Percentiles rank a stretch among this genome's conserved stretches.
Conservation (phyloP, 352 stramenopile genomes). For the Pythium volutum region DNA sequence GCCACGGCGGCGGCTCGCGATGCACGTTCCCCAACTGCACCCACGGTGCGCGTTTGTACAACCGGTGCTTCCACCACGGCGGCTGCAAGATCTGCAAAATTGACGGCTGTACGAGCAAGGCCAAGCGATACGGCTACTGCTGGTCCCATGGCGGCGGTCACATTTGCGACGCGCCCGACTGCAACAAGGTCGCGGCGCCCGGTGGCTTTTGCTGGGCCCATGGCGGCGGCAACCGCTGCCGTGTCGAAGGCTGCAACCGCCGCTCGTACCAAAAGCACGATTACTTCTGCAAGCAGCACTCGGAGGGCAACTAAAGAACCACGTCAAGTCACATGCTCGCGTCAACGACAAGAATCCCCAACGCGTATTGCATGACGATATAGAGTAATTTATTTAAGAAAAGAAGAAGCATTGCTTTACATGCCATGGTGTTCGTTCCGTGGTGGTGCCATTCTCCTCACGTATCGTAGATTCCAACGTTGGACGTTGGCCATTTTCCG, state of each 20-base stretch:
- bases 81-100: constrained; percentile 65
- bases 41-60: constrained; percentile 69
- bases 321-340: too few relatives aligned
- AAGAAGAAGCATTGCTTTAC: not conserved
- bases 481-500: too few relatives aligned
- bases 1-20: constrained; percentile 46
- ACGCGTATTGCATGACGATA: not conserved
- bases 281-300: constrained; percentile 65
- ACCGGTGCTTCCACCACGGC: constrained; percentile 76
- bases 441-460: too few relatives aligned
- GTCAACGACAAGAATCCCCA: not conserved
- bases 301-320: not conserved
- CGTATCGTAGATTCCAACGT: too few relatives aligned
- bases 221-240: constrained; percentile 69
- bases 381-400: constrained; percentile 29
- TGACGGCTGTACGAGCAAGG: constrained; percentile 59
- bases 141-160: constrained; percentile 77
- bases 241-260: constrained; percentile 64
- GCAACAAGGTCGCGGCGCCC: constrained; percentile 62
- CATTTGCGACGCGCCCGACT: constrained; percentile 57
- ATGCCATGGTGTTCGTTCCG: too few relatives aligned
- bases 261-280: constrained; percentile 76
- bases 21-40: constrained; percentile 54
- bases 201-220: constrained; percentile 75
- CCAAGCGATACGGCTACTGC: constrained; percentile 79